These are phyloP conservation scores for Aspergillus felis DNA, from an alignment of 2,329 filamentous ascomycete species.

Conservation along the genomic window DNA sequence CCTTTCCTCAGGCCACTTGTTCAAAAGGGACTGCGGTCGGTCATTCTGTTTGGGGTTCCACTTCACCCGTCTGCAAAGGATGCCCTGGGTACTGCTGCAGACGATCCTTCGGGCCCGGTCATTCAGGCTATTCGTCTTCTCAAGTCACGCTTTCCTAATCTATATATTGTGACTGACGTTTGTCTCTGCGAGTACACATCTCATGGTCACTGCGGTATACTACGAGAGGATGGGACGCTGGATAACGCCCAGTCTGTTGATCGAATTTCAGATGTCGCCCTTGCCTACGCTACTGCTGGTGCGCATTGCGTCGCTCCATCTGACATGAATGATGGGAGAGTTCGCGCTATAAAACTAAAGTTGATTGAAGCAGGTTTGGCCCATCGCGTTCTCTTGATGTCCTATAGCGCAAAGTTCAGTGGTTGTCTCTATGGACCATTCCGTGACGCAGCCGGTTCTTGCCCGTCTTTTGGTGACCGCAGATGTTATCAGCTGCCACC, in stretches of 20 bases:
- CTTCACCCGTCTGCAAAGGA: conserved; percentile 79
- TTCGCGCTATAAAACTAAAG: conserved; percentile 96
- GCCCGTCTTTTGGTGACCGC: conserved; percentile 87
- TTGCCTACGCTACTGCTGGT: conserved; percentile 91
- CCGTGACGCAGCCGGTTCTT: conserved; percentile 89
- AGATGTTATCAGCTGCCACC: conserved; percentile 96
- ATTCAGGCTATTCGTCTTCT: conserved; percentile 82
- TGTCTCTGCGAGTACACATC: conserved; percentile 98
- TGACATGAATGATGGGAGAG: conserved; percentile 98
- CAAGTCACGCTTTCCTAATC: conserved; percentile 76
- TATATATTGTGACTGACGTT: conserved; percentile 90
- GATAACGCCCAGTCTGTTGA: conserved; percentile 94
- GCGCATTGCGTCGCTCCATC: conserved; percentile 96
- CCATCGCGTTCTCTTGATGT: conserved; percentile 91
- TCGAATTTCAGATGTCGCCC: conserved; percentile 93
- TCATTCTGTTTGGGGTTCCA: conserved; percentile 95
- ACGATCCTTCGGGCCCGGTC: conserved; percentile 89
- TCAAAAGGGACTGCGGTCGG: conserved; percentile 82
- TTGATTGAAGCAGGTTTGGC: conserved; percentile 91
- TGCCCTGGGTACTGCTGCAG: conserved; percentile 82
- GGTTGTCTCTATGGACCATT: conserved; percentile 96
- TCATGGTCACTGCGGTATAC: conserved; percentile 94
- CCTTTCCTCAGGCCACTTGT: conserved; percentile 83
- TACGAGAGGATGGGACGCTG: conserved; percentile 84
- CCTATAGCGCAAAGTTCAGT: conserved; percentile 95